Percentiles rank a stretch among this genome's conserved stretches.
These are phyloP conservation scores for Inga oerstediana DNA, from an alignment of 306 rosid species.

Conservation along the genomic window DNA sequence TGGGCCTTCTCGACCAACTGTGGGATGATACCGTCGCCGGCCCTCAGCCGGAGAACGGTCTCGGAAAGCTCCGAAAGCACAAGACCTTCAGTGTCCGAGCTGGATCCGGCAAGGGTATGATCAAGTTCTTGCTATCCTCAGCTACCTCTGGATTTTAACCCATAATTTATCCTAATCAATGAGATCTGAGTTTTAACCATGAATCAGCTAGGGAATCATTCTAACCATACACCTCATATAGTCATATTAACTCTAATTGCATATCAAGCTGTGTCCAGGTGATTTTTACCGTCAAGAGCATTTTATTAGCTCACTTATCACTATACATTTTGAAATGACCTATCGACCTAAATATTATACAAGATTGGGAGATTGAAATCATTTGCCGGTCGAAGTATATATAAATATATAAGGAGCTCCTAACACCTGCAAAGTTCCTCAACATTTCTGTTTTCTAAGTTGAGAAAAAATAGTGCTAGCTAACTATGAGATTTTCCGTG, in stretches of 20 bases:
- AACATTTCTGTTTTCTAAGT: neutral
- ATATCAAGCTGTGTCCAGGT: slow-evolving; percentile 2
- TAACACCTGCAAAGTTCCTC: neutral
- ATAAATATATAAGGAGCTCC: neutral
- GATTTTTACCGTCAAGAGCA: neutral
- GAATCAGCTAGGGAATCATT: slow-evolving; percentile 7
- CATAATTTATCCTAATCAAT: slow-evolving; percentile 22
- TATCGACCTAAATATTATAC: neutral
- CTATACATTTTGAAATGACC: neutral
- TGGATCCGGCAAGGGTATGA: slow-evolving; percentile 72
- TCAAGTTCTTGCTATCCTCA: slow-evolving; percentile 12
- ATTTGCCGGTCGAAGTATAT: neutral
- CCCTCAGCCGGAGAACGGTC: slow-evolving; percentile 83
- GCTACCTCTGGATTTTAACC: slow-evolving; percentile 39
- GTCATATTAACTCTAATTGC: slow-evolving; percentile 4
- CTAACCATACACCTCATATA: neutral
- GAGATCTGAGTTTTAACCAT: slow-evolving; percentile 6
- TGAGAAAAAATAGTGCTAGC: neutral
- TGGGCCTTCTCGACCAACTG: slow-evolving; percentile 89
- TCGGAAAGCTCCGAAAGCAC: slow-evolving; percentile 79
- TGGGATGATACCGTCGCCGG: slow-evolving; percentile 99
- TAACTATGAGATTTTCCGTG: neutral
- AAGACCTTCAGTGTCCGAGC: slow-evolving; percentile 49
- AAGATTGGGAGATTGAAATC: neutral
- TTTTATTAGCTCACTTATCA: slow-evolving; percentile 8